Evolutionary conservation across 164 flowering plant species (phyloP).

Genomic region (Stephania yunnanensis): DNA sequence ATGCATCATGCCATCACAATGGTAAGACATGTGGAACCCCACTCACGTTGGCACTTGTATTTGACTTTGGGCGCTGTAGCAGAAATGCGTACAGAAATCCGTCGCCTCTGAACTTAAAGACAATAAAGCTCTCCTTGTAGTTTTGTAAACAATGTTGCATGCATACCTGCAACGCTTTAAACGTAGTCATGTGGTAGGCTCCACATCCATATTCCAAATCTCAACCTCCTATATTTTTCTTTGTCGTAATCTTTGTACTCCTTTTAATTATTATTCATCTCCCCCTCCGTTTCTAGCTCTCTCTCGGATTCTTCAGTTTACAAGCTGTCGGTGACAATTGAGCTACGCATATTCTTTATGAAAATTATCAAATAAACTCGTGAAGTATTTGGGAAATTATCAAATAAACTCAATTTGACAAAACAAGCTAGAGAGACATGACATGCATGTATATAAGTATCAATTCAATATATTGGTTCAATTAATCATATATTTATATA

Average conservation of each 20-base stretch:
- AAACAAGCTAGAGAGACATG: too few relatives aligned
- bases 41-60: slow-evolving; percentile 18
- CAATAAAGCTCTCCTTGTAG: slow-evolving; percentile 2
- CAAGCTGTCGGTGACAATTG: slow-evolving; percentile 17
- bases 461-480: too few relatives aligned
- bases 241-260: not conserved
- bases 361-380: not conserved
- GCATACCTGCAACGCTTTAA: slow-evolving; percentile 2
- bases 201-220: not conserved
- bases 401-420: not conserved
- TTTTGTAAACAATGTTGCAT: slow-evolving; percentile 15
- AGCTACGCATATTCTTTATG: not conserved
- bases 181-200: slow-evolving; percentile 10
- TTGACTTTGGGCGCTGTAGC: slow-evolving; percentile 9
- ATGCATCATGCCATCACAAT: not conserved
- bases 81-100: slow-evolving; percentile 4
- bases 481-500: too few relatives aligned
- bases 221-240: not conserved
- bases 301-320: not conserved
- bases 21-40: slow-evolving; percentile 6
- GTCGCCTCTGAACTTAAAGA: not conserved
- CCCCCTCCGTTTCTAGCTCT: too few relatives aligned
- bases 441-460: too few relatives aligned
- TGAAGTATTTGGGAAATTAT: too few relatives aligned
- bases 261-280: not conserved